These are phyloP conservation scores for Neonectria magnoliae DNA, from an alignment of 2,329 filamentous ascomycete species.

Conservation along the genomic window DNA sequence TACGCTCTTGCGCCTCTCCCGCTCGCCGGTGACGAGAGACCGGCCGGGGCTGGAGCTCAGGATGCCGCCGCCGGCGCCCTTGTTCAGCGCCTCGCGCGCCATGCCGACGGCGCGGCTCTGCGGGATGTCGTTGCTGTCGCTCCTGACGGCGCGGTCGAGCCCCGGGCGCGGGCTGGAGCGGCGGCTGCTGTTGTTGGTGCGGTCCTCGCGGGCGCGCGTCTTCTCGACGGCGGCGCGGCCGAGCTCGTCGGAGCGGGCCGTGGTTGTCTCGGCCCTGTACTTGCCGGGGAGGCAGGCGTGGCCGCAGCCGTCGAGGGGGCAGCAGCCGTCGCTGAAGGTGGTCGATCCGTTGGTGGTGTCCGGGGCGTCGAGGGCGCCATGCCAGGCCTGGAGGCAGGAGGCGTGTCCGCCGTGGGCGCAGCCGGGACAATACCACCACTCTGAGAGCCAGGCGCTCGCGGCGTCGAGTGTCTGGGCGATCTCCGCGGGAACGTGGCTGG, in stretches of 20 bases:
- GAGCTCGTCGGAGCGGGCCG: constrained; percentile 61
- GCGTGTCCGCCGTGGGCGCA: constrained; percentile 72
- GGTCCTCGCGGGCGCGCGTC: constrained; percentile 40
- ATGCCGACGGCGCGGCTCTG: constrained; percentile 70
- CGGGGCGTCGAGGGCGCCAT: constrained; percentile 49
- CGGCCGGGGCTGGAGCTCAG: constrained; percentile 62
- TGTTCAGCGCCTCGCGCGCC: constrained; percentile 63
- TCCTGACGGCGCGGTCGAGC: constrained; percentile 45
- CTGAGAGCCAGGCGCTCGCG: constrained; percentile 45
- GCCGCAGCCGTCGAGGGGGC: constrained; percentile 72
- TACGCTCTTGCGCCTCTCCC: constrained; percentile 71
- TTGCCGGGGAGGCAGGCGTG: constrained; percentile 69
- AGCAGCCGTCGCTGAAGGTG: constrained; percentile 65
- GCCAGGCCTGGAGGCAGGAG: constrained; percentile 69
- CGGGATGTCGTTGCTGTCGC: constrained; percentile 64
- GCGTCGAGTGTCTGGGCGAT: constrained; percentile 41
- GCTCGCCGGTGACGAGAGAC: constrained; percentile 49
- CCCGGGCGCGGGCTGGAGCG: constrained; percentile 44
- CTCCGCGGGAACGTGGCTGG: constrained; percentile 50
- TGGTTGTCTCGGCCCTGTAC: constrained; percentile 61
- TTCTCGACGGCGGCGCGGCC: constrained; percentile 58
- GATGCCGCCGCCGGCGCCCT: constrained; percentile 47
- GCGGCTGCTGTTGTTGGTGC: constrained; percentile 38
- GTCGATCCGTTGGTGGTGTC: constrained; percentile 32
- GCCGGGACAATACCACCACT: constrained; percentile 72